Percentiles rank a stretch among this genome's conserved stretches.
phyloP scores from a whole-genome alignment of 1,139 yeast genomes.

The Blastobotrys petasosporus region DNA sequence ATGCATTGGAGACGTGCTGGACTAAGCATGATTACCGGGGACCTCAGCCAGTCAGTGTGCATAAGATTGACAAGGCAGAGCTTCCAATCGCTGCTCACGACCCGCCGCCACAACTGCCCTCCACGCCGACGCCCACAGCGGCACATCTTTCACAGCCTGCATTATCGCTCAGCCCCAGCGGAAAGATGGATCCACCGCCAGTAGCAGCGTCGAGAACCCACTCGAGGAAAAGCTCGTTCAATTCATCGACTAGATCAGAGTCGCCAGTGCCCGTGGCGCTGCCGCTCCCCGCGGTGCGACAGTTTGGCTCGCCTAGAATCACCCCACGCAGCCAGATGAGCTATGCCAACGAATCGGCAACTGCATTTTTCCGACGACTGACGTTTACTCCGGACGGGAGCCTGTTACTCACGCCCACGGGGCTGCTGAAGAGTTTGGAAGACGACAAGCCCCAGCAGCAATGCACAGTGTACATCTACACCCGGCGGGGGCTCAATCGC shows the following conservation, averaged over 20 bases:
- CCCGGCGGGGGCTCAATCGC: slow-evolving; percentile 59
- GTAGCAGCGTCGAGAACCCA: slow-evolving; percentile 3
- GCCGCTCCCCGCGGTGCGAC: slow-evolving; percentile 40
- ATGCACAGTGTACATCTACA: slow-evolving; percentile 73
- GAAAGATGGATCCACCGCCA: slow-evolving; percentile 2
- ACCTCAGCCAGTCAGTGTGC: slow-evolving; percentile 20
- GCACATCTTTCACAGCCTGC: too few species aligned
- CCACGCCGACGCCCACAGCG: too few species aligned
- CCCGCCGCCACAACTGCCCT: too few species aligned
- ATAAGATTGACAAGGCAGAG: slow-evolving; percentile 1
- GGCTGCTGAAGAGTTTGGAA: slow-evolving; percentile 43
- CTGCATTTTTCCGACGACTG: slow-evolving; percentile 82
- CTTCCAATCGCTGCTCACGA: neutral
- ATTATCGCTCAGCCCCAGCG: too few species aligned
- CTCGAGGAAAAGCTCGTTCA: slow-evolving; percentile 3
- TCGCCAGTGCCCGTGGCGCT: slow-evolving; percentile 21
- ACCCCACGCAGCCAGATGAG: slow-evolving; percentile 28
- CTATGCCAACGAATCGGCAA: slow-evolving; percentile 80
- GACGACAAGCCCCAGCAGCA: slow-evolving; percentile 11
- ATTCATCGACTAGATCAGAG: slow-evolving; percentile 8
- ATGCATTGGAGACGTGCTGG: neutral
- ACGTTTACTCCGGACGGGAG: slow-evolving; percentile 87
- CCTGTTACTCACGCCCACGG: slow-evolving; percentile 76
- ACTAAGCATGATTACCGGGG: too few species aligned
- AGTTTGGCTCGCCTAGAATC: slow-evolving; percentile 31